Conservation (phyloP, 2,329 filamentous ascomycete species). For the Pseudogymnoascus sp. region DNA sequence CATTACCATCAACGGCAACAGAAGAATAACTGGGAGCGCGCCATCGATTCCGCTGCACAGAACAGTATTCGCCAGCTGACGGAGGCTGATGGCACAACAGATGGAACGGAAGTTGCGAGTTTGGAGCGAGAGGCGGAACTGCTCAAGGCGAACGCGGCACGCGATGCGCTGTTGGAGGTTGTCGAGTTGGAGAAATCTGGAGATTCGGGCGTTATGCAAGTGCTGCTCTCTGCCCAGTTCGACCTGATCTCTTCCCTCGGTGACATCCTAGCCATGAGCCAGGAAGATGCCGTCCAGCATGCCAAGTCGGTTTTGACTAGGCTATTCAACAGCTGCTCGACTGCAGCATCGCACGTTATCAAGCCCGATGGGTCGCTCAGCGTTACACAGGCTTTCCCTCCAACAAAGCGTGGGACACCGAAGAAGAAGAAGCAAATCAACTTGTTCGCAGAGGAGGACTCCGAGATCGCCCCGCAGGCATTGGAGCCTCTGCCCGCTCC, state of each 20-base stretch:
- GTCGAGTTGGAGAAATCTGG: slow-evolving; percentile 76
- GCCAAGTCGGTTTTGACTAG: slow-evolving; percentile 70
- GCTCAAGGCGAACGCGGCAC: slow-evolving; percentile 71
- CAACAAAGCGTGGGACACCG: slow-evolving; percentile 64
- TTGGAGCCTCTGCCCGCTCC: slow-evolving; percentile 32
- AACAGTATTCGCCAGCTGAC: slow-evolving; percentile 75
- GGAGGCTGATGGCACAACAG: slow-evolving; percentile 55
- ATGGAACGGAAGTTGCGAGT: slow-evolving; percentile 59
- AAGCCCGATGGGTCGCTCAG: slow-evolving; percentile 70
- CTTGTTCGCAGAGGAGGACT: slow-evolving; percentile 19
- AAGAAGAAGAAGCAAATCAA: slow-evolving; percentile 56
- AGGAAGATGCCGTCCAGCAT: slow-evolving; percentile 71
- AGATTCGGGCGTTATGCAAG: slow-evolving; percentile 70
- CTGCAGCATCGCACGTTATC: slow-evolving; percentile 72
- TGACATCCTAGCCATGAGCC: slow-evolving; percentile 72
- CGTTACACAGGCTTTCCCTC: slow-evolving; percentile 57
- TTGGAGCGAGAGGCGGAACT: slow-evolving; percentile 77
- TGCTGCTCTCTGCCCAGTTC: slow-evolving; percentile 82
- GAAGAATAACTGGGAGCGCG: slow-evolving; percentile 77
- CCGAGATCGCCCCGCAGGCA: slow-evolving; percentile 17
- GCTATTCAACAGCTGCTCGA: slow-evolving; percentile 67
- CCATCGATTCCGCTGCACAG: slow-evolving; percentile 78
- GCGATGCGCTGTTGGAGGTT: slow-evolving; percentile 69
- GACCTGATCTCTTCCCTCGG: slow-evolving; percentile 79
- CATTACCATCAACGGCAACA: slow-evolving; percentile 80